These are phyloP conservation scores for Camptophora hylomeconis DNA, from an alignment of 2,329 filamentous ascomycete genomes.

Conservation along the genomic window DNA sequence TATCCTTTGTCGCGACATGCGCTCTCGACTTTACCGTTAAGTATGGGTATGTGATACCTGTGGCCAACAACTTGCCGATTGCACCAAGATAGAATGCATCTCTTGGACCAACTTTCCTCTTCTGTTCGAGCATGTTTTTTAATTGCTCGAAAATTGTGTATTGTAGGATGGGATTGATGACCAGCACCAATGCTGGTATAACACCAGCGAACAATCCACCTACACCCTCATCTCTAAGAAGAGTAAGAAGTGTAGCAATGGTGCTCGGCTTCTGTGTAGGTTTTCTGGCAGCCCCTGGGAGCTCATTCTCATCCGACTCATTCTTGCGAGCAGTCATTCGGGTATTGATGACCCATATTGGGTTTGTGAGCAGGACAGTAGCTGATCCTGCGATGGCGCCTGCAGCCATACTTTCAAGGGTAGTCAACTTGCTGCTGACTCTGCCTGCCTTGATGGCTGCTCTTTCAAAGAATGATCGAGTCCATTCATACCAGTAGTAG, in stretches of 20 bases:
- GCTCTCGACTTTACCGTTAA: constrained; percentile 98
- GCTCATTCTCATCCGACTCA: constrained; percentile 30
- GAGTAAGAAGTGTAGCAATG: constrained; percentile 63
- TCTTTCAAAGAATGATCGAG: constrained; percentile 65
- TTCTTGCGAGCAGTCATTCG: constrained; percentile 85
- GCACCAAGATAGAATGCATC: constrained; percentile 87
- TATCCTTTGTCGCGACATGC: constrained; percentile 71
- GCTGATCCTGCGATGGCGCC: constrained; percentile 87
- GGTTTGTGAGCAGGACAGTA: constrained; percentile 92
- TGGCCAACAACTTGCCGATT: constrained; percentile 86
- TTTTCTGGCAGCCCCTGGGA: constrained; percentile 25
- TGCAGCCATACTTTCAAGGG: constrained; percentile 85
- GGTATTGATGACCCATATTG: constrained; percentile 98
- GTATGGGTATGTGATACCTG: constrained; percentile 90
- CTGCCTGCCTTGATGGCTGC: constrained; percentile 62
- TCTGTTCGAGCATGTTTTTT: constrained; percentile 78
- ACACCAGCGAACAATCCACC: constrained; percentile 82
- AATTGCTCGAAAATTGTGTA: constrained; percentile 98
- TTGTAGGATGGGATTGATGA: constrained; percentile 96
- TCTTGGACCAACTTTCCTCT: constrained; percentile 63
- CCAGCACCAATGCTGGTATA: constrained; percentile 78
- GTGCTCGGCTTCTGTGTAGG: constrained; percentile 54
- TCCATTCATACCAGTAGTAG: constrained; percentile 99
- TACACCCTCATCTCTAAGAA: constrained; percentile 74
- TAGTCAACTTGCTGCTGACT: constrained; percentile 69